Percentiles rank a stretch among this genome's conserved stretches.
These are phyloP conservation scores for Stentor roeselii DNA, from an alignment of 73 alveolate species.

Conservation along the genomic window DNA sequence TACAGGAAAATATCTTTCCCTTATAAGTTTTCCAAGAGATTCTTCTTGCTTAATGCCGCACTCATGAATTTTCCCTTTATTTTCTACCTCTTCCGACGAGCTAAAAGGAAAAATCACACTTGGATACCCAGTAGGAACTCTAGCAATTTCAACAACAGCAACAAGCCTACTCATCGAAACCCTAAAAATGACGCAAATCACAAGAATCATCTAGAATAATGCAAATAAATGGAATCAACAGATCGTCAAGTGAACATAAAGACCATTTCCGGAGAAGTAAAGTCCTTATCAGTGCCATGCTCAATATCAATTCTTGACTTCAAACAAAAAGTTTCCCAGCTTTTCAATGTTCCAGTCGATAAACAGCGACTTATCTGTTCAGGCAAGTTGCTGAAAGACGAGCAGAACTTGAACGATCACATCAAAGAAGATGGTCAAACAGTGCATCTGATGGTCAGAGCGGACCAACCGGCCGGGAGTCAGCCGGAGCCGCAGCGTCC, in stretches of 20 bases:
- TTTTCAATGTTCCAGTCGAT: conserved; percentile 34
- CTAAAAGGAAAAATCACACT: background rate
- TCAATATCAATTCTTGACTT: conserved; percentile 16
- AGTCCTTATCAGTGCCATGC: background rate
- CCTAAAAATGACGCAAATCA: background rate
- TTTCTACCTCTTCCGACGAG: background rate
- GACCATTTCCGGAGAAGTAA: conserved; percentile 6
- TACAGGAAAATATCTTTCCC: background rate
- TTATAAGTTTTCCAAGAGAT: background rate
- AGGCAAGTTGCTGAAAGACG: conserved; percentile 57
- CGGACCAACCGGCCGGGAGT: conserved; percentile 29
- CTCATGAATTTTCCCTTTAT: background rate
- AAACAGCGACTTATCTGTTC: conserved; percentile 56
- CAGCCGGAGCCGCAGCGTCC: background rate
- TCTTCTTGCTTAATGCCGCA: background rate
- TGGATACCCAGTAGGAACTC: background rate
- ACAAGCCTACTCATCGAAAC: background rate
- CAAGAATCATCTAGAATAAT: conserved; percentile 2
- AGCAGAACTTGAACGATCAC: conserved; percentile 26
- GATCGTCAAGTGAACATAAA: conserved; percentile 11
- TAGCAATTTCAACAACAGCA: background rate
- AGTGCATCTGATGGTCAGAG: conserved; percentile 49
- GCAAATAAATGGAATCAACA: background rate
- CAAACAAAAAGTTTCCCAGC: conserved; percentile 17
- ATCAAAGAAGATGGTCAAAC: conserved; percentile 63